Evolutionary conservation across 1,284 basidiomycete genomes (phyloP).

Genomic region (Stereum hirsutum): DNA sequence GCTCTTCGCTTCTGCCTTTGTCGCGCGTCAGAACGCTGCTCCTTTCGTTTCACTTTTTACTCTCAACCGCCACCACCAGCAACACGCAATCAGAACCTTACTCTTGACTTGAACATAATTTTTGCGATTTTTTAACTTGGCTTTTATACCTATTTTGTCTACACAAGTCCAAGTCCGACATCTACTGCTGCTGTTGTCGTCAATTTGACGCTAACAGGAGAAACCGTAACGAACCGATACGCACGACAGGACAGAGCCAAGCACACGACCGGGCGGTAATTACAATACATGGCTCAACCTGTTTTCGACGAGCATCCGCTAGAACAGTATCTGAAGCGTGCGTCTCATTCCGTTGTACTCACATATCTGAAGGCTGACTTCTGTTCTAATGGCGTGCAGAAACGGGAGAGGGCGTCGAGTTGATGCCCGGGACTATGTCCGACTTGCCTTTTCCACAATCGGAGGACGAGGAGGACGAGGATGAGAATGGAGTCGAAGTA

Average conservation of each 20-base stretch:
- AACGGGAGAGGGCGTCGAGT: slow-evolving; percentile 41
- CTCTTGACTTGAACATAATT: neutral
- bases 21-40: no score
- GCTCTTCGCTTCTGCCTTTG: no score
- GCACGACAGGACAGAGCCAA: slow-evolving; percentile 1
- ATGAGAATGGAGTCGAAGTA: no score
- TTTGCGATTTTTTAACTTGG: neutral
- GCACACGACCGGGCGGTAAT: neutral
- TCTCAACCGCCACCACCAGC: no score
- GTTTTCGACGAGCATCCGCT: slow-evolving; percentile 72
- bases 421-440: slow-evolving; percentile 25
- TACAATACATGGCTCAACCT: slow-evolving; percentile 59
- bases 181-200: neutral
- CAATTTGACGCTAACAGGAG: neutral
- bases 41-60: no score
- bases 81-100: no score
- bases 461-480: slow-evolving; percentile 18
- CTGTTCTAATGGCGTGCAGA: slow-evolving; percentile 25
- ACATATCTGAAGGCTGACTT: slow-evolving; percentile 5
- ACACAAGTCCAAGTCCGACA: neutral
- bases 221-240: neutral
- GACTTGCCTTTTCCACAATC: slow-evolving; percentile 21
- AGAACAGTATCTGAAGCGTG: slow-evolving; percentile 63
- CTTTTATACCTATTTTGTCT: neutral
- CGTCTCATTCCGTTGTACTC: slow-evolving; percentile 14